Base-by-base conservation (phyloP, 192 early-diverging fungal genomes). In the Coemansia sp. region DNA sequence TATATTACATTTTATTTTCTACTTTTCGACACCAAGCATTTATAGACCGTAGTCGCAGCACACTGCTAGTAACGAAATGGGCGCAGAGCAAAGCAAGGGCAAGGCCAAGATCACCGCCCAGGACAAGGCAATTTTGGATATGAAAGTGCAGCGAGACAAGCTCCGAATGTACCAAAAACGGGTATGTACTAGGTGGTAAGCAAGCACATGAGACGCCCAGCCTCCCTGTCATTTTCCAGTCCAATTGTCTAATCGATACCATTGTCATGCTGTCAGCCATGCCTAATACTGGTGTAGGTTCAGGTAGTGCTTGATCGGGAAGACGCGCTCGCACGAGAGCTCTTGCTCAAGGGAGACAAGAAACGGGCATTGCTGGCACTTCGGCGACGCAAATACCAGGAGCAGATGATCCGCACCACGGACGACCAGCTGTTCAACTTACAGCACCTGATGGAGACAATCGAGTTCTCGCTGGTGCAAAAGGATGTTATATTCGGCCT, bases 311-410 rank as follows among this genome's bases (percentile, higher is more conserved):
- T 92, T n/a, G 90, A 89, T n/a, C 87, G 88, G 68, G 96, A 97
- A 79, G 76, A 91, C 23, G 82, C 81, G 46, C 72, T 93, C 40
- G 97, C 97, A 16, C 93, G 93, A 67, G 72, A 87, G 40, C 88
- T 92, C 68, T 77, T 96, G 11, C 81, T 68, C 6, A 84, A 87
- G 61, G 90, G 90, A 9, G 91, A 98, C 76, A 94, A 94, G 63
- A 78, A 82, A 43, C 86, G 89, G 9, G 97, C 97, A 6, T 75
- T 96, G 62, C 67, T 99, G 37, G 95, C 97, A 2, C 86, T 99
- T 14, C 91, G 92, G 73, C 95, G 96, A 86, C 96, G 96, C 77
- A 97, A 97, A 74, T 98, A 95, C 75, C 96, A 98, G 78, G 92
- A 98, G 77, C 87, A 89, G 64, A 85, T 97, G 67, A 82, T 98